These are phyloP conservation scores for Emiliania huxleyi DNA, from an alignment of 78 protist species.

Conservation along the genomic window DNA sequence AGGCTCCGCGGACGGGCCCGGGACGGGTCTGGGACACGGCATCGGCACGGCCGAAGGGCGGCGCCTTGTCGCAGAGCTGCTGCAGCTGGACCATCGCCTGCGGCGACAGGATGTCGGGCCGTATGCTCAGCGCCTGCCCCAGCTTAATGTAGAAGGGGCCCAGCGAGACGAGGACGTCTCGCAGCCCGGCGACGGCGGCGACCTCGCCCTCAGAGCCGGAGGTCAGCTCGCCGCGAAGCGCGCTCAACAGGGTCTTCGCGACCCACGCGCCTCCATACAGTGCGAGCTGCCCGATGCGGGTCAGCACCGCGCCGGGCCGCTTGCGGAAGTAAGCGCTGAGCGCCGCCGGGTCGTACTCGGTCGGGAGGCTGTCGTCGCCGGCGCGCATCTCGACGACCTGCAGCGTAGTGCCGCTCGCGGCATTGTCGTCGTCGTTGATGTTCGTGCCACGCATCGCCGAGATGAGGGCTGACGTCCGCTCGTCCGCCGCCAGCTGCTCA, in stretches of 20 bases:
- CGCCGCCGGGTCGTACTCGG: not conserved
- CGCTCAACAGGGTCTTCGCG: not conserved
- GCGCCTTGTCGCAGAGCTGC: constrained; percentile 48
- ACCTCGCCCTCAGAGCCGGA: constrained; percentile 5
- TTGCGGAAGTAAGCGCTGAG: not conserved
- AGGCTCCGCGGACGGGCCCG: too few species aligned
- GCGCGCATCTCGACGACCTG: not conserved
- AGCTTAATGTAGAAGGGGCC: constrained; percentile 46
- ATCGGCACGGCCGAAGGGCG: too few species aligned
- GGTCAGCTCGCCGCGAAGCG: not conserved
- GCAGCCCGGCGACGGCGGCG: not conserved
- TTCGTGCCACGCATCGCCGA: not conserved
- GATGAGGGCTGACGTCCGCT: too few species aligned
- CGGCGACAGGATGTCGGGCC: constrained; percentile 28
- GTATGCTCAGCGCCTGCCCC: constrained; percentile 42
- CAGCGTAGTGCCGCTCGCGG: not conserved
- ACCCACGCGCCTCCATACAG: not conserved
- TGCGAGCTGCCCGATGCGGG: not conserved
- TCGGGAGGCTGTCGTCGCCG: not conserved
- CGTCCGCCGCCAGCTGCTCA: too few species aligned
- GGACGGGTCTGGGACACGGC: too few species aligned
- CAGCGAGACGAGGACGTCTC: constrained; percentile 1
- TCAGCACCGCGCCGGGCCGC: not conserved
- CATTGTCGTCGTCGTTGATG: not conserved
- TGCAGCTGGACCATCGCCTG: constrained; percentile 39